A percentile compares a stretch with the other conserved stretches of the same genome.
phyloP scores from a whole-genome alignment of 2,329 filamentous ascomycete species.

The Penicillium sp. region DNA sequence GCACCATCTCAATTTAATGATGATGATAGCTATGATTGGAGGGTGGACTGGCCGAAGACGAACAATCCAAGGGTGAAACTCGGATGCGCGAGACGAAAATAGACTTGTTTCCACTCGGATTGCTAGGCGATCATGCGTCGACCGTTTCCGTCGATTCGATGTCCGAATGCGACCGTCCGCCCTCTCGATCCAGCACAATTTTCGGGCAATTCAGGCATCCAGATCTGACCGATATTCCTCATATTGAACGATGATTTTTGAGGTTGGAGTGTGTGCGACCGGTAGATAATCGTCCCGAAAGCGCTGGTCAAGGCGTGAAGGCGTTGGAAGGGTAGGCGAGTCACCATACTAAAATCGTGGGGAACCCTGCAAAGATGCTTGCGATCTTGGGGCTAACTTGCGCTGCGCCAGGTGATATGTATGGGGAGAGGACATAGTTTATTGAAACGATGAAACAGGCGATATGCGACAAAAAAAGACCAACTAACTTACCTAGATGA shows the following conservation, averaged over 20 bases:
- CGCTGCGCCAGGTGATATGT: background rate
- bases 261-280: background rate
- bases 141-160: constrained; percentile 22
- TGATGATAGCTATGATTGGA: background rate
- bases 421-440: background rate
- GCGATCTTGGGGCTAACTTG: background rate
- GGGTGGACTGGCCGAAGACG: constrained; percentile 1
- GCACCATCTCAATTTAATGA: background rate
- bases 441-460: constrained; percentile 18
- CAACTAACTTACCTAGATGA: constrained; percentile 24
- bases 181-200: background rate
- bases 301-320: constrained; percentile 4
- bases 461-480: background rate
- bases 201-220: background rate
- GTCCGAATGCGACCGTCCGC: constrained; percentile 18
- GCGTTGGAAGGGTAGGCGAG: background rate
- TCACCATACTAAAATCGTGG: background rate
- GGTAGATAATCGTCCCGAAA: constrained; percentile 1
- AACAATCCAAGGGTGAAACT: background rate
- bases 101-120: background rate
- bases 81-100: constrained; percentile 10
- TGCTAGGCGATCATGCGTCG: constrained; percentile 12
- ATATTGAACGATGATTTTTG: background rate
- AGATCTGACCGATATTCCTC: background rate
- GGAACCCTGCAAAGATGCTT: background rate